Percentiles rank a stretch among this genome's conserved stretches.
Evolutionary conservation across 768 basidiomycete genomes (phyloP).

Genomic region (Amanita jacksonii): DNA sequence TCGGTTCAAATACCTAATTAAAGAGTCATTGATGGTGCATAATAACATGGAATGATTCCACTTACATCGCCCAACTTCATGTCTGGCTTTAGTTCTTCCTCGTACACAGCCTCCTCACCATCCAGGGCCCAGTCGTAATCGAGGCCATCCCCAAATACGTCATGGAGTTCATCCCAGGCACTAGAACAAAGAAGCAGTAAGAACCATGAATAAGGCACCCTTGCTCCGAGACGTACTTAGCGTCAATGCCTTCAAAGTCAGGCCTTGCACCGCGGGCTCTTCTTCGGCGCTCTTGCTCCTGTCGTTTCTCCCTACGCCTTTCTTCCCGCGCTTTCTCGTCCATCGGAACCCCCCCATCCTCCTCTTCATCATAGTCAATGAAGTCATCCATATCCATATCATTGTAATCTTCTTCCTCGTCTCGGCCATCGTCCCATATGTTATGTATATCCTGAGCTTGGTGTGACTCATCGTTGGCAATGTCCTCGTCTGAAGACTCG

Average conservation of each 20-base stretch:
- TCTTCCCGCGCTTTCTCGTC: constrained; percentile 73
- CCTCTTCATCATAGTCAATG: constrained; percentile 74
- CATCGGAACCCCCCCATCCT: constrained; percentile 61
- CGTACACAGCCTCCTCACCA: constrained; percentile 53
- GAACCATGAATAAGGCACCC: constrained; percentile 2
- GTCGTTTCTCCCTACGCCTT: constrained; percentile 53
- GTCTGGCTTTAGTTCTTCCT: constrained; percentile 52
- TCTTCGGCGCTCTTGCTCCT: constrained; percentile 61
- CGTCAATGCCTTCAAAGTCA: constrained; percentile 72
- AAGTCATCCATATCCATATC: constrained; percentile 73
- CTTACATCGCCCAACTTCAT: constrained; percentile 81
- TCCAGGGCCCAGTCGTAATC: constrained; percentile 94
- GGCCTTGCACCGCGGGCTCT: constrained; percentile 48
- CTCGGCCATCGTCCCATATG: constrained; percentile 80
- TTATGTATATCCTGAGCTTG: constrained; percentile 55
- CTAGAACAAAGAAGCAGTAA: constrained; percentile 28
- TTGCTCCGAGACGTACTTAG: constrained; percentile 67
- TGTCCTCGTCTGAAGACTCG: constrained; percentile 73
- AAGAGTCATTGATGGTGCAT: constrained; percentile 6
- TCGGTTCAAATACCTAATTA: constrained; percentile 89
- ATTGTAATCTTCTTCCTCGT: constrained; percentile 65
- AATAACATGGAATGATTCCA: constrained; percentile 9
- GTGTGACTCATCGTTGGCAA: constrained; percentile 46
- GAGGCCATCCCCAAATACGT: constrained; percentile 92
- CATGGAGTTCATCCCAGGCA: constrained; percentile 92